A percentile compares a stretch with the other conserved stretches of the same genome.
Evolutionary conservation across 495 filamentous ascomycete genomes (phyloP).

Genomic region (Aspergillus steynii): DNA sequence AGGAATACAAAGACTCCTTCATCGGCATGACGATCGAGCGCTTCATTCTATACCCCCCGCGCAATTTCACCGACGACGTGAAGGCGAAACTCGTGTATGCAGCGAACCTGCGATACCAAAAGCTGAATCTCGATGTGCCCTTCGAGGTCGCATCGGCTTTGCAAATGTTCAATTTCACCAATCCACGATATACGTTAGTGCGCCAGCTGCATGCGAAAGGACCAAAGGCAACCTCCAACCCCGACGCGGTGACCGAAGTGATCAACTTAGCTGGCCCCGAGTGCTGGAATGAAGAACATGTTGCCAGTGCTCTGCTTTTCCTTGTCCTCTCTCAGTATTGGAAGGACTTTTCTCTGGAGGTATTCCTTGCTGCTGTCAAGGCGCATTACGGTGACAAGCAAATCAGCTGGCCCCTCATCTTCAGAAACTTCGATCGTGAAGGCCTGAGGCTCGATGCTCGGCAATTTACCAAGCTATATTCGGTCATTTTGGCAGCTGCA

Average conservation of each 20-base stretch:
- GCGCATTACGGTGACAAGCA: constrained; percentile 55
- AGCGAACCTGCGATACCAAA: constrained; percentile 66
- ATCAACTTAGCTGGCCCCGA: constrained; percentile 65
- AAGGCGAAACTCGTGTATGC: constrained; percentile 67
- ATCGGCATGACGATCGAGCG: constrained; percentile 77
- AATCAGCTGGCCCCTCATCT: constrained; percentile 80
- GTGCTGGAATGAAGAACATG: constrained; percentile 75
- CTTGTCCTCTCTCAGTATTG: constrained; percentile 70
- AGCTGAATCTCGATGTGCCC: constrained; percentile 60
- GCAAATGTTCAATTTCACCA: constrained; percentile 69
- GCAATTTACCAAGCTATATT: constrained; percentile 80
- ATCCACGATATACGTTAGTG: constrained; percentile 65
- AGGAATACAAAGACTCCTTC: constrained; percentile 65
- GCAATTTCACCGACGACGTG: constrained; percentile 74
- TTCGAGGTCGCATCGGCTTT: constrained; percentile 72
- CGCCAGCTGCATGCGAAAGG: constrained; percentile 77
- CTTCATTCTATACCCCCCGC: constrained; percentile 77
- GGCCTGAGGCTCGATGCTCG: constrained; percentile 69
- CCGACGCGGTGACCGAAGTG: constrained; percentile 58
- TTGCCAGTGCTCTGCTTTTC: constrained; percentile 79
- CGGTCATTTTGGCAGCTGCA: constrained; percentile 70
- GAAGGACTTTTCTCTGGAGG: constrained; percentile 67
- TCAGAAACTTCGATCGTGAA: constrained; percentile 81
- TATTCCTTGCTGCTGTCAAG: constrained; percentile 66
- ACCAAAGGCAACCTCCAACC: constrained; percentile 54